Conservation (phyloP, 345 rosid species). For the Eucalyptus regnans region DNA sequence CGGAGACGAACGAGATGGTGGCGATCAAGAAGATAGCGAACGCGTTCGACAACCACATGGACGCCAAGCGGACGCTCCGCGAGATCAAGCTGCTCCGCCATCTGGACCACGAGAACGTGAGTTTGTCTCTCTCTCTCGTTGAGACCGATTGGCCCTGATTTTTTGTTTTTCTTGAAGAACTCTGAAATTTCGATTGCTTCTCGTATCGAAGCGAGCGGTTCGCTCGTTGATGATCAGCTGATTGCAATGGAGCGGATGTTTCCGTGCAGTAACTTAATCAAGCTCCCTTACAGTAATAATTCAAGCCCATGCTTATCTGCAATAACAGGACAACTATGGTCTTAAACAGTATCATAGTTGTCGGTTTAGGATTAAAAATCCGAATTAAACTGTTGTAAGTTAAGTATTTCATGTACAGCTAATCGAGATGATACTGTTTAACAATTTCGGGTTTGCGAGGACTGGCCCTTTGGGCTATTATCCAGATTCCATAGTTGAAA, state of each 20-base stretch:
- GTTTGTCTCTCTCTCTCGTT: neutral
- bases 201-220: neutral
- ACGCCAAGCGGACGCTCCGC: conserved; percentile 96
- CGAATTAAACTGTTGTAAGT: neutral
- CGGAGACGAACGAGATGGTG: conserved; percentile 90
- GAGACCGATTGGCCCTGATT: neutral
- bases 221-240: neutral
- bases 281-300: neutral
- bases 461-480: neutral
- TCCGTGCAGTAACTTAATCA: neutral
- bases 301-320: neutral
- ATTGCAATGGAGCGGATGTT: neutral
- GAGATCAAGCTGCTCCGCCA: conserved; percentile 96
- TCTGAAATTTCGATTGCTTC: neutral
- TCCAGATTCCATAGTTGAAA: neutral
- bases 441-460: neutral
- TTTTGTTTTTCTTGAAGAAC: neutral
- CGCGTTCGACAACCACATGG: conserved; percentile 95
- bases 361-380: neutral
- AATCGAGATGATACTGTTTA: neutral
- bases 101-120: conserved; percentile 93
- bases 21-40: conserved; percentile 96
- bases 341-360: neutral
- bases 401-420: neutral
- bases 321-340: neutral